These are phyloP conservation scores for Bruguiera parviflora DNA, from an alignment of 345 rosid species.

Conservation along the genomic window DNA sequence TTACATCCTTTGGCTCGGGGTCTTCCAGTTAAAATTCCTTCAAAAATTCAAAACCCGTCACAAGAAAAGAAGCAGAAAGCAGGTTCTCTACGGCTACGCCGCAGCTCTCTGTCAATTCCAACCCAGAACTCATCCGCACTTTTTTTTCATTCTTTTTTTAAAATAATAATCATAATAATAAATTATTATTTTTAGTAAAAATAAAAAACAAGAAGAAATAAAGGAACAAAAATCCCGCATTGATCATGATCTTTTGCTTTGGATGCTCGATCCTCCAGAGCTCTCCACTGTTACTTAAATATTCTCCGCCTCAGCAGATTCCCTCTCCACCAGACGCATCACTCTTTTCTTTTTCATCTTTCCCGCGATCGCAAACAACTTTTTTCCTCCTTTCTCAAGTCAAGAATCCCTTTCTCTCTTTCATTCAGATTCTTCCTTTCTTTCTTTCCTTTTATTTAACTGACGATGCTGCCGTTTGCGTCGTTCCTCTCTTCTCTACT, in stretches of 20 bases:
- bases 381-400: constrained; percentile 66
- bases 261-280: background rate
- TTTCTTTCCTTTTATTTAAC: constrained; percentile 21
- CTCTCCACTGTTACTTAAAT: constrained; percentile 20
- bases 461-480: constrained; percentile 29
- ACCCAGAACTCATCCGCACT: constrained; percentile 8
- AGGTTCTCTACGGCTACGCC: too few species aligned
- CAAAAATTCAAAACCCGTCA: background rate
- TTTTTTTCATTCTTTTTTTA: too few species aligned
- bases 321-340: constrained; percentile 5
- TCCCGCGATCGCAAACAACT: constrained; percentile 15
- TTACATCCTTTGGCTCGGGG: too few species aligned
- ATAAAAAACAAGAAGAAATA: too few species aligned
- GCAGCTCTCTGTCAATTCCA: background rate
- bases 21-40: constrained; percentile 4
- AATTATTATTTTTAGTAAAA: too few species aligned
- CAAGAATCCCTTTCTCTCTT: constrained; percentile 60
- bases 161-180: too few species aligned
- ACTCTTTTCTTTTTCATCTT: background rate
- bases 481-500: constrained; percentile 15
- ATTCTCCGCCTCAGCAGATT: constrained; percentile 54
- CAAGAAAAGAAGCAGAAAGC: too few species aligned
- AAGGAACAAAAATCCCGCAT: too few species aligned
- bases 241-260: too few species aligned
- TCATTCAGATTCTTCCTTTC: constrained; percentile 43